Conservation (phyloP, 179 eudicot genomes). For the Silene vulgaris region DNA sequence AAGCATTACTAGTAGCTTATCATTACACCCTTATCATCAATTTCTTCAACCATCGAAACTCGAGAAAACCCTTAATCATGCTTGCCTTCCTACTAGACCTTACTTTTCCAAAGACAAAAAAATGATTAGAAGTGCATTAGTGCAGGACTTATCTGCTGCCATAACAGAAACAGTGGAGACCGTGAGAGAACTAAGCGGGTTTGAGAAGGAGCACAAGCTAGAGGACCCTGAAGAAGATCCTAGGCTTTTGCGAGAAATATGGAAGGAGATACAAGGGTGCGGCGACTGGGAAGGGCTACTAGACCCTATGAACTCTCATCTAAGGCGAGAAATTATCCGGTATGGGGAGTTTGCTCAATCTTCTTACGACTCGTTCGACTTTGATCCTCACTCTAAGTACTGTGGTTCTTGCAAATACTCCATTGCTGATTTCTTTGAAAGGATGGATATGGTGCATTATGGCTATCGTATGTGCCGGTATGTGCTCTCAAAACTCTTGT, state of each 20-base stretch:
- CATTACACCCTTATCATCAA: conserved; percentile 19
- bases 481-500: neutral
- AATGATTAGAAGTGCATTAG: conserved; percentile 4
- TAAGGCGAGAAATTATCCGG: conserved; percentile 52
- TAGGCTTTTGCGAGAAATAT: conserved; percentile 38
- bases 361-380: conserved; percentile 72
- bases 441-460: conserved; percentile 45
- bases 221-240: conserved; percentile 24
- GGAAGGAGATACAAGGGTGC: conserved; percentile 64
- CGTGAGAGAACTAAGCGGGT: conserved; percentile 11
- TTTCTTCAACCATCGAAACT: conserved; percentile 9
- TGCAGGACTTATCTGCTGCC: neutral
- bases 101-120: conserved; percentile 8
- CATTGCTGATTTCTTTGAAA: conserved; percentile 49
- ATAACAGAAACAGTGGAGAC: neutral
- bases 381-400: conserved; percentile 72
- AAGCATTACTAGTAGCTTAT: conserved; percentile 1
- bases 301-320: conserved; percentile 60
- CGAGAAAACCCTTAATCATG: conserved; percentile 7
- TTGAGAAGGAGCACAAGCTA: conserved; percentile 14
- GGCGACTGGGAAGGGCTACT: conserved; percentile 55
- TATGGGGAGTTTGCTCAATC: conserved; percentile 80
- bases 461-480: conserved; percentile 58
- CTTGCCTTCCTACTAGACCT: conserved; percentile 5
- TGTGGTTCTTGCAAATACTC: conserved; percentile 74